Base-by-base conservation (phyloP, 768 basidiomycete genomes). In the Suillus plorans region DNA sequence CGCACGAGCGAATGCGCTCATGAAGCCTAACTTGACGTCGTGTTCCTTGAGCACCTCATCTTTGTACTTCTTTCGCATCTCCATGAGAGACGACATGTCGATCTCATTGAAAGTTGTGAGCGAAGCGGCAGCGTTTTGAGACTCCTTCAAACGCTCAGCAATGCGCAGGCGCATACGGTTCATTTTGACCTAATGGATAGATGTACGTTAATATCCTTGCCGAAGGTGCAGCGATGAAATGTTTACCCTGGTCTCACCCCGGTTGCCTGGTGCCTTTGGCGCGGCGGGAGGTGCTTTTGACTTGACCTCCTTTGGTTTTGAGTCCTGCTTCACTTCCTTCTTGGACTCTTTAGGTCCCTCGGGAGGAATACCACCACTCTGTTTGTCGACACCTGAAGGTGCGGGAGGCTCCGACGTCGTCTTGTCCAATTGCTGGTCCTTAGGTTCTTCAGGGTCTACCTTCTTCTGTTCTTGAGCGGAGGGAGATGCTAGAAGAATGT, bases 41-140 rank as follows among this genome's bases (percentile, higher is more conserved):
- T 95, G 91, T 73, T 89, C 86, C 78, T 99, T 97, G 52, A 95
- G 81, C 45, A 98, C 82, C 52, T 85, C 81, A 68, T 97, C 95
- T 83, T 99, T 99, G 87, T 95, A 96, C 75, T 89, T 87, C 75
- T 90, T 87, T 72, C 97, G 92, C 89, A 99, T 88, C 49, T 90
- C 89, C 82, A 97, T 92, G 63, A 99, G 81, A 50, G 92, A 90
- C 49, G 94, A 95, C 97, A 99, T 99, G 82, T 99, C 97, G 74
- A 99, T 94, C 80, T 99, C 97, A 81, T 99, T 98, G 86, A 99
- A 99, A 31, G 97, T 99, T 41, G 97, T 99, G 65, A 99, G 79
- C 59, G 95, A 96, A 56, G 97, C 97, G 5, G 97, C 97, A 22
- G 93, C 87, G 75, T 98, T 97, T 77, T 99, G 97, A 28, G 96